Evolutionary conservation across 768 basidiomycete genomes (phyloP), one percentile per base, ranked within the genome.

Genomic region (Naganishia friedmannii): DNA sequence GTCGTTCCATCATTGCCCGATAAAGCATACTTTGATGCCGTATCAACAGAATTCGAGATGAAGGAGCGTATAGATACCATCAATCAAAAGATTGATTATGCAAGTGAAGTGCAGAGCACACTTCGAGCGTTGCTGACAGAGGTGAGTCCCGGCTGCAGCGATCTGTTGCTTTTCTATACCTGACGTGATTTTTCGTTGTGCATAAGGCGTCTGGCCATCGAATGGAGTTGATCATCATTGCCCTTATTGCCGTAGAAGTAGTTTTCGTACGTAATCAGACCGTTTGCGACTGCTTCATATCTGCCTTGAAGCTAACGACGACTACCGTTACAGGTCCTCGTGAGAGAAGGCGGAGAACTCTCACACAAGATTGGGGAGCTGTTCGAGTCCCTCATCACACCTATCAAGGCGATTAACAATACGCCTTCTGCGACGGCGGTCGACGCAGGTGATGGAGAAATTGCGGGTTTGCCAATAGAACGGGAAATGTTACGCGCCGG

Each of bases 211-310:
- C 90, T 5, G 87, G 86, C 2, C 92, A 96, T 76, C 88, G 90
- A 1, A 93, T 98, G 90, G 95, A 98, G 82, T 84, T 95, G 5
- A 90, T 97, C 72, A 97, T 97, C 78, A 98, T 97, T 73, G 85
- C 87, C 0, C 88, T 98, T 58, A 96, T 97, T 76, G 91, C 93
- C 0, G 92, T 96, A 13, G 93, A 95, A 80, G 92, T 93, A n/a
- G 84, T 92, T 75, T 90, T 96, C 60, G 93, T 93, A 76, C 78
- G 81, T 63, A 26, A n/a, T 8, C 13, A 7, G 55, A 3, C 21
- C 7, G 3, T 17, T 26, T 9, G 31, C 3, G 39, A 29, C 23
- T 34, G 60, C 13, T 6, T 17, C 34, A 31, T 3, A 9, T 26
- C 23, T 34, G 15, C 39, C 31, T n/a, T 42, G n/a, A 29, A 2